phyloP scores from a whole-genome alignment of 257 asterid genomes.

The Phtheirospermum japonicum region DNA sequence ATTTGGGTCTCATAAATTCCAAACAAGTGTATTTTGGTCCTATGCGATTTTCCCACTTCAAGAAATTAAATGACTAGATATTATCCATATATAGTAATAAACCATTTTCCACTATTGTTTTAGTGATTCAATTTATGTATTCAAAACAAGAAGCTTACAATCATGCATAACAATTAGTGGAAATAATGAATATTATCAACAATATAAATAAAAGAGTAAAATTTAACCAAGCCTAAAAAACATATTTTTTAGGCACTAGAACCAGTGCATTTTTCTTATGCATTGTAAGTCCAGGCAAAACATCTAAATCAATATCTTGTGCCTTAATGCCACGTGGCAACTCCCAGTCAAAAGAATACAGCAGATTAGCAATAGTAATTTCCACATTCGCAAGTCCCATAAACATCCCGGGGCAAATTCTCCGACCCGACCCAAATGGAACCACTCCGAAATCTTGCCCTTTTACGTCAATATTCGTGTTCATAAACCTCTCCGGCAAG shows the following conservation, averaged over 20 bases:
- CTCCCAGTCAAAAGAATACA: conserved; percentile 27
- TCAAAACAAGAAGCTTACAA: too few species aligned
- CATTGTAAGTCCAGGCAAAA: conserved; percentile 18
- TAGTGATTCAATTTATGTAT: too few species aligned
- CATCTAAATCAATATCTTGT: conserved; percentile 14
- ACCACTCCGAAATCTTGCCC: conserved; percentile 27
- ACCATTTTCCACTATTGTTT: too few species aligned
- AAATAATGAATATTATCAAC: too few species aligned
- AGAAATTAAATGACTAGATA: too few species aligned
- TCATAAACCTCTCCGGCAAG: conserved; percentile 27
- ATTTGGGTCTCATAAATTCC: too few species aligned
- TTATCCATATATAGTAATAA: too few species aligned
- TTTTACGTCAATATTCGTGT: conserved; percentile 15
- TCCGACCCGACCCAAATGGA: conserved; percentile 32
- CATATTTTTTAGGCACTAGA: conserved; percentile 19
- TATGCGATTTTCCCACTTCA: too few species aligned
- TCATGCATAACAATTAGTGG: too few species aligned
- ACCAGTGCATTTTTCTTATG: conserved; percentile 27
- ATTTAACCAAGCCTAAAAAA: not conserved
- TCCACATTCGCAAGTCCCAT: conserved; percentile 28
- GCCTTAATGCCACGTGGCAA: conserved; percentile 9
- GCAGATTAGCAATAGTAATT: conserved; percentile 25
- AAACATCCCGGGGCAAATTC: too few species aligned
- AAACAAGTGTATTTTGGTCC: too few species aligned
- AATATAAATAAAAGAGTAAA: too few species aligned